phyloP scores from a whole-genome alignment of 148 eudicot species.

The Arctostaphylos glauca region DNA sequence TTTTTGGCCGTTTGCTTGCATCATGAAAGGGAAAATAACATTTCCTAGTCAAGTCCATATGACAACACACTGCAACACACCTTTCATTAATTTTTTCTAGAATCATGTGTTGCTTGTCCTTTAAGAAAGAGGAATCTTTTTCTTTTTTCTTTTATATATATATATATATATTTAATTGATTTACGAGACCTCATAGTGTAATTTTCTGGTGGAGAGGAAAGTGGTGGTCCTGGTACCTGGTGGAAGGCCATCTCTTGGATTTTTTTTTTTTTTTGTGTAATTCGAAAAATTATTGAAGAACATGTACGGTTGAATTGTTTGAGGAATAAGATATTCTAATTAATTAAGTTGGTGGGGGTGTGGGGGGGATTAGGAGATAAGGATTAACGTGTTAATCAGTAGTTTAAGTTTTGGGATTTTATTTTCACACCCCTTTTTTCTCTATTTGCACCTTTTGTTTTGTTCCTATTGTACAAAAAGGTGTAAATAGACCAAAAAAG shows the following conservation, averaged over 20 bases:
- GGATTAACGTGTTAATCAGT: conserved; percentile 6
- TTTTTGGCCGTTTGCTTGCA: conserved; percentile 4
- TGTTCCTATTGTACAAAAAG: too few species aligned
- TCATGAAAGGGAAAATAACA: background rate
- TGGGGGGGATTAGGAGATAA: conserved; percentile 4
- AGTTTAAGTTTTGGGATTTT: background rate
- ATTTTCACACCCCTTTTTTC: too few species aligned
- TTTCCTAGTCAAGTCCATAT: background rate
- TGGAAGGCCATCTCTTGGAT: too few species aligned
- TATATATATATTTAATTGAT: too few species aligned
- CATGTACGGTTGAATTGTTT: background rate
- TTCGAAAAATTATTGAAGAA: too few species aligned
- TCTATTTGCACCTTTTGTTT: too few species aligned
- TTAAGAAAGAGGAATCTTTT: background rate
- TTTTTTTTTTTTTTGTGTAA: too few species aligned
- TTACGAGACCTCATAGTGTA: background rate
- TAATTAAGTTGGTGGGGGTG: background rate
- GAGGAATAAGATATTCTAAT: background rate
- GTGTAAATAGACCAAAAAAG: too few species aligned
- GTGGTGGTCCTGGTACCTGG: too few species aligned
- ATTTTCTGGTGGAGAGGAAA: conserved; percentile 8
- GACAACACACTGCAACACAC: background rate
- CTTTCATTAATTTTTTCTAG: background rate
- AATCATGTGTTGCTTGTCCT: background rate
- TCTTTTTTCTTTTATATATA: too few species aligned